These are phyloP conservation scores for Artomyces pyxidatus DNA, from an alignment of 768 basidiomycete species.

Conservation along the genomic window DNA sequence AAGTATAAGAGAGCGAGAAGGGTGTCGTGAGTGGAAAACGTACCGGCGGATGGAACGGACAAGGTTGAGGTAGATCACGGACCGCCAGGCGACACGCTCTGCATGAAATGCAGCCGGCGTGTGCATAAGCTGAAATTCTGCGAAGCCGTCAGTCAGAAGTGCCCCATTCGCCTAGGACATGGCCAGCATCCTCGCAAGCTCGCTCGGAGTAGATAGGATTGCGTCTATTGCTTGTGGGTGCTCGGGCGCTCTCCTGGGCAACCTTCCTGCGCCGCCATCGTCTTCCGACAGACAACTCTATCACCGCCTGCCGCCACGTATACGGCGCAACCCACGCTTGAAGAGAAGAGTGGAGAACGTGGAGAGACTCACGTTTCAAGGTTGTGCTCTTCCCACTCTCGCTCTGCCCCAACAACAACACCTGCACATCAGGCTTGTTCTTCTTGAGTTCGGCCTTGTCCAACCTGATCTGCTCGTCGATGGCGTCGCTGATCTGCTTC, in stretches of 20 bases:
- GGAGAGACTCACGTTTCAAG: slow-evolving; percentile 83
- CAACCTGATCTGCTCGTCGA: slow-evolving; percentile 69
- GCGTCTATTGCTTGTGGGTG: too few relatives aligned
- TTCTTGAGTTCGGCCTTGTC: slow-evolving; percentile 57
- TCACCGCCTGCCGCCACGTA: too few relatives aligned
- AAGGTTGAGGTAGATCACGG: slow-evolving; percentile 83
- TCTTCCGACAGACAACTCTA: too few relatives aligned
- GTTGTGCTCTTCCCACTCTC: slow-evolving; percentile 88
- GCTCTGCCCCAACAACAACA: slow-evolving; percentile 79
- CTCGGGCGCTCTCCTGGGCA: too few relatives aligned
- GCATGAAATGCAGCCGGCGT: slow-evolving; percentile 68
- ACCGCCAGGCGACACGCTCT: slow-evolving; percentile 79
- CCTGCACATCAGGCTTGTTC: slow-evolving; percentile 57
- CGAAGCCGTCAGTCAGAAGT: too few relatives aligned
- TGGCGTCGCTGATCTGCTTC: slow-evolving; percentile 63
- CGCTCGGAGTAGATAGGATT: too few relatives aligned
- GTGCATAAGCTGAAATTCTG: slow-evolving; percentile 82
- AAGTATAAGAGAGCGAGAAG: not conserved
- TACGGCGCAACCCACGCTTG: too few relatives aligned
- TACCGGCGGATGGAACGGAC: slow-evolving; percentile 75
- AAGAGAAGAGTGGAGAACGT: too few relatives aligned
- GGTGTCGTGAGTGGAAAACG: slow-evolving; percentile 17
- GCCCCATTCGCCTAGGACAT: too few relatives aligned
- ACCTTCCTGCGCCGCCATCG: slow-evolving; percentile 4
- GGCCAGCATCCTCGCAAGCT: too few relatives aligned